Evolutionary conservation across 2,329 filamentous ascomycete species (phyloP).

Genomic region (Xylaria digitata): DNA sequence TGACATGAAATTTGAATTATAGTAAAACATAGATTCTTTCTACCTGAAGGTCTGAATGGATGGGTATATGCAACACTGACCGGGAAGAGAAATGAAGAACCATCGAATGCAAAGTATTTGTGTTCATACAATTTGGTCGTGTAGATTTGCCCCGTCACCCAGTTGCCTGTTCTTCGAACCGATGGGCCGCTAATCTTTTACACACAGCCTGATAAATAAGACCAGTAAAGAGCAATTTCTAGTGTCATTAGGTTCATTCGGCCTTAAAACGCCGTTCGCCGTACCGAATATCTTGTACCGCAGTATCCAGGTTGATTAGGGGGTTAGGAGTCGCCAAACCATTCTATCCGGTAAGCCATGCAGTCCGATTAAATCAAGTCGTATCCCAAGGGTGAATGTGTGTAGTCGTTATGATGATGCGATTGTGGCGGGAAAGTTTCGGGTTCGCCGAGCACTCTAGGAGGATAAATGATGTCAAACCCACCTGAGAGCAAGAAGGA

Average conservation of each 20-base stretch:
- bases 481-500: constrained; percentile 38
- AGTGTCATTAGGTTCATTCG: constrained; percentile 32
- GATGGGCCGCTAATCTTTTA: constrained; percentile 7
- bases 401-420: constrained; percentile 12
- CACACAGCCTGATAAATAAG: constrained; percentile 18
- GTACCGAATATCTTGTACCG: constrained; percentile 27
- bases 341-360: constrained; percentile 37
- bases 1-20: constrained; percentile 8
- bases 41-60: constrained; percentile 28
- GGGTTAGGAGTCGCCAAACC: constrained; percentile 29
- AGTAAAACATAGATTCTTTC: constrained; percentile 30
- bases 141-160: constrained; percentile 27
- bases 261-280: constrained; percentile 36
- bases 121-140: constrained; percentile 36
- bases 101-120: constrained; percentile 24
- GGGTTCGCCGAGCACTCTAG: constrained; percentile 1
- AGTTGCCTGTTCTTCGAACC: constrained; percentile 24
- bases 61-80: constrained; percentile 38
- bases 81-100: constrained; percentile 19
- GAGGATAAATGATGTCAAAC: constrained; percentile 4
- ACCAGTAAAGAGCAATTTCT: constrained; percentile 16
- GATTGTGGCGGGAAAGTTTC: background rate
- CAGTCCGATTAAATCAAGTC: constrained; percentile 31
- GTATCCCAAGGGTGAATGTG: constrained; percentile 27
- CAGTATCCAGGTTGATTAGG: constrained; percentile 36